Evolutionary conservation across 495 filamentous ascomycete genomes (phyloP).

Genomic region (Terfezia claveryi): DNA sequence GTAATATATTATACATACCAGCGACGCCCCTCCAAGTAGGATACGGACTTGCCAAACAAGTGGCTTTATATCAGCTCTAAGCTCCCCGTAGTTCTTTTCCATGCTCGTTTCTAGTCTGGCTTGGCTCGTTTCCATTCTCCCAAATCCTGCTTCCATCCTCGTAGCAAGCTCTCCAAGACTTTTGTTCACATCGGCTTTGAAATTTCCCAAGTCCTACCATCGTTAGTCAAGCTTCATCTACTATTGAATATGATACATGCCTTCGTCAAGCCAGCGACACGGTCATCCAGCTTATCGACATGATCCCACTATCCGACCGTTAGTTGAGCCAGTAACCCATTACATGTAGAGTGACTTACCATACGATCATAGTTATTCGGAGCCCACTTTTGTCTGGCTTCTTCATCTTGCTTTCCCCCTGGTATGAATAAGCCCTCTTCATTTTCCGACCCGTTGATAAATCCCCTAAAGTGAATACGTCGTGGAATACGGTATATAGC

Average conservation of each 20-base stretch:
- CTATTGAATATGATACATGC: conserved; percentile 6
- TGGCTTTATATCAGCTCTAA: conserved; percentile 1
- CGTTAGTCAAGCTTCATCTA: conserved; percentile 3
- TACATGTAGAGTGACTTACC: conserved; percentile 6
- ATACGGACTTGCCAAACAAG: conserved; percentile 2
- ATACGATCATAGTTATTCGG: conserved; percentile 1
- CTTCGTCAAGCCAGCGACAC: conserved; percentile 1
- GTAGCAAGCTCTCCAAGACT: conserved; percentile 5
- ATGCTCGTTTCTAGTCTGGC: background rate
- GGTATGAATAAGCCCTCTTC: no score
- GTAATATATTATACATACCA: background rate
- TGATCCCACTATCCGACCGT: conserved; percentile 5
- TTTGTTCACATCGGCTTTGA: conserved; percentile 3
- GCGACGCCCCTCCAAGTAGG: conserved; percentile 1
- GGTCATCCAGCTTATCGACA: conserved; percentile 6
- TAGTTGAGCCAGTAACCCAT: conserved; percentile 2
- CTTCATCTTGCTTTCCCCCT: no score
- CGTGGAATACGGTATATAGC: no score
- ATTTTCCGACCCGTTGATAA: no score
- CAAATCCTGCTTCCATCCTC: conserved; percentile 4
- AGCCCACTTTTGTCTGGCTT: no score
- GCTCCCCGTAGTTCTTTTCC: background rate
- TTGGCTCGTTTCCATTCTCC: background rate
- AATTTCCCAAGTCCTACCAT: conserved; percentile 5
- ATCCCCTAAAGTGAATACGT: no score